Conservation (phyloP, 805 yeast genomes). For the Candida rishiriensis region DNA sequence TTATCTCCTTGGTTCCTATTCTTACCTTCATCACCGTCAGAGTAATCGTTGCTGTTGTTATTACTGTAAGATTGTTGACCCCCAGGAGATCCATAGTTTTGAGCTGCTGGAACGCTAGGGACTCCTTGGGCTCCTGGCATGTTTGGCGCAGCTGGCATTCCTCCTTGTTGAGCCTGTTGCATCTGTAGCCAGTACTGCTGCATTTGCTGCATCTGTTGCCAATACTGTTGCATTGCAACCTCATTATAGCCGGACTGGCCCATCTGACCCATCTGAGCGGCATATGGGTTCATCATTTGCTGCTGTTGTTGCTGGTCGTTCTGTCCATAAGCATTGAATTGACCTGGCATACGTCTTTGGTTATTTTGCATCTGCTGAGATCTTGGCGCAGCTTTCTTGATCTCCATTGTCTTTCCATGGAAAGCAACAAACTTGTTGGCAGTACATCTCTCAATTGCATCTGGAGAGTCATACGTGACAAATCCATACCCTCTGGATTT, state of each 20-base stretch:
- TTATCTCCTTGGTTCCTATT: not conserved
- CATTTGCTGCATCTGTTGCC: slow-evolving; percentile 60
- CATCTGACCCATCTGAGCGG: slow-evolving; percentile 29
- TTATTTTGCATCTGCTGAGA: slow-evolving; percentile 49
- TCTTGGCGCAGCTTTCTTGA: slow-evolving; percentile 80
- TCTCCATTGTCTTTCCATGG: slow-evolving; percentile 83
- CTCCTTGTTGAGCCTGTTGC: slow-evolving; percentile 30
- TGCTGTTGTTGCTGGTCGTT: slow-evolving; percentile 27
- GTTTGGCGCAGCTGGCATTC: not conserved
- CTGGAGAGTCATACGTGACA: slow-evolving; percentile 91
- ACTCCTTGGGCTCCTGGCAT: slow-evolving; percentile 3
- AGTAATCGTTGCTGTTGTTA: not conserved
- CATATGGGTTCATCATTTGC: slow-evolving; percentile 28
- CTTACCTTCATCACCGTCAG: not conserved
- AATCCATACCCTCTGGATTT: slow-evolving; percentile 96
- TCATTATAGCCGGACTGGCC: slow-evolving; percentile 5
- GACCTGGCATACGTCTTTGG: slow-evolving; percentile 16
- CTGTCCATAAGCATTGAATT: not conserved
- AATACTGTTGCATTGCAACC: slow-evolving; percentile 42
- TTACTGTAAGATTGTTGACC: not conserved
- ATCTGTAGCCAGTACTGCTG: slow-evolving; percentile 33
- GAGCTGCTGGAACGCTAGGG: slow-evolving; percentile 1
- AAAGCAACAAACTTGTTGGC: slow-evolving; percentile 76
- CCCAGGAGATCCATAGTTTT: slow-evolving; percentile 10
- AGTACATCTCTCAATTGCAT: slow-evolving; percentile 86